A percentile compares a stretch with the other conserved stretches of the same genome.
phyloP scores from a whole-genome alignment of 1,284 basidiomycete species.

The Ganoderma multipileum region DNA sequence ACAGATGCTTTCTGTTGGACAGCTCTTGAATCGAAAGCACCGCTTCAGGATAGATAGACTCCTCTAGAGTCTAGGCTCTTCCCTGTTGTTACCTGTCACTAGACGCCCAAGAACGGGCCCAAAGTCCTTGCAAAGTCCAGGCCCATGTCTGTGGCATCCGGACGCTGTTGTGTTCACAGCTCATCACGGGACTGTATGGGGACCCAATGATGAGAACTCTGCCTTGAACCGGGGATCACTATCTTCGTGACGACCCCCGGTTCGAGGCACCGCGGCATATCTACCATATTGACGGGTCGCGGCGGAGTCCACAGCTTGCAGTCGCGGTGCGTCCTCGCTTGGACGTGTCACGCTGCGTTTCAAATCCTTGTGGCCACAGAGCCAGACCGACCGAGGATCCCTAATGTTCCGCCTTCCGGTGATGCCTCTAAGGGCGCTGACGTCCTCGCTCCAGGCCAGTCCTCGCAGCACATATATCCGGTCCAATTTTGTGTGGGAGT shows the following conservation, averaged over 20 bases:
- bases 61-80: not conserved
- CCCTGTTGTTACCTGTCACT: not conserved
- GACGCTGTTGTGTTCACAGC: not conserved
- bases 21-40: not conserved
- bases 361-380: slow-evolving; percentile 3
- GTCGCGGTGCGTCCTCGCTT: not conserved
- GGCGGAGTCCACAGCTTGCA: not conserved
- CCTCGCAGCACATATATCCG: slow-evolving; percentile 22
- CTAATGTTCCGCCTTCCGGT: not conserved
- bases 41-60: not conserved
- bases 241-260: slow-evolving; percentile 1
- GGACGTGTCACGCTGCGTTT: not conserved
- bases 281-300: not conserved
- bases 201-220: not conserved
- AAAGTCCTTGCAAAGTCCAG: not conserved
- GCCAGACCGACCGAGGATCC: slow-evolving; percentile 7
- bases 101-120: not conserved
- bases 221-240: not conserved
- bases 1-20: not conserved
- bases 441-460: slow-evolving; percentile 27
- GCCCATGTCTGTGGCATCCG: not conserved
- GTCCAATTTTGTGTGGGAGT: slow-evolving; percentile 2
- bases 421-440: slow-evolving; percentile 14
- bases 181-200: not conserved
- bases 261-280: not conserved